phyloP scores from a whole-genome alignment of 1,284 basidiomycete genomes.

The Austropuccinia psidii region DNA sequence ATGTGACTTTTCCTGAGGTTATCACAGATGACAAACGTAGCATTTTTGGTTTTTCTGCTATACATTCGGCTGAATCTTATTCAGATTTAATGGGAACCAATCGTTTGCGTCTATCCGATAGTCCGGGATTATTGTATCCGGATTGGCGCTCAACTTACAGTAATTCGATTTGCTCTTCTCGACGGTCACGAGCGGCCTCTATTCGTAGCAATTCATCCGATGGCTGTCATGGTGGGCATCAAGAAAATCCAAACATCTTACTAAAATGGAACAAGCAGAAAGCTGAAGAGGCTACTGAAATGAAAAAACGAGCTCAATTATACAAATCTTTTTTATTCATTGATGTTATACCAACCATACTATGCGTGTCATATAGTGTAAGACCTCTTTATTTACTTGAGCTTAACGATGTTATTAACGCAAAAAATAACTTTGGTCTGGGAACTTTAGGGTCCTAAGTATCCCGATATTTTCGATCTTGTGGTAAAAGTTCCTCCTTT shows the following conservation, averaged over 20 bases:
- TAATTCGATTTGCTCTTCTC: neutral
- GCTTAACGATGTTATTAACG: neutral
- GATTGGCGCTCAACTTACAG: conserved; percentile 22
- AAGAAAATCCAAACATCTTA: neutral
- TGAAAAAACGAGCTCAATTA: conserved; percentile 34
- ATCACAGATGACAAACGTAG: conserved; percentile 11
- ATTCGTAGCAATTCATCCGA: conserved; percentile 26
- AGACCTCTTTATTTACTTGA: neutral
- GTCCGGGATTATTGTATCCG: conserved; percentile 13
- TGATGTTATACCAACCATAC: conserved; percentile 34
- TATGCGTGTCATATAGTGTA: conserved; percentile 37
- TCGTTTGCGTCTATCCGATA: conserved; percentile 11
- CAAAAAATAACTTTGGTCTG: neutral
- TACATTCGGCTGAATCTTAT: conserved; percentile 5
- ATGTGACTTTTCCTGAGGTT: conserved; percentile 8
- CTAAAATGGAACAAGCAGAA: conserved; percentile 37
- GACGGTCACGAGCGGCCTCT: conserved; percentile 14
- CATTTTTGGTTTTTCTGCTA: neutral
- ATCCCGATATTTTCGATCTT: conserved; percentile 36
- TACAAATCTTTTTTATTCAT: conserved; percentile 37
- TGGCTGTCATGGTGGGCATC: neutral
- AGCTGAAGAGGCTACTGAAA: conserved; percentile 33
- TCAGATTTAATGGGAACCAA: neutral
- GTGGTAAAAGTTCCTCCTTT: conserved; percentile 36
- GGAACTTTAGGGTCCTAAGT: conserved; percentile 35